Percentiles rank a stretch among this genome's conserved stretches.
Evolutionary conservation across 169 alveolate genomes (phyloP).

Genomic region (Perkinsus olseni): DNA sequence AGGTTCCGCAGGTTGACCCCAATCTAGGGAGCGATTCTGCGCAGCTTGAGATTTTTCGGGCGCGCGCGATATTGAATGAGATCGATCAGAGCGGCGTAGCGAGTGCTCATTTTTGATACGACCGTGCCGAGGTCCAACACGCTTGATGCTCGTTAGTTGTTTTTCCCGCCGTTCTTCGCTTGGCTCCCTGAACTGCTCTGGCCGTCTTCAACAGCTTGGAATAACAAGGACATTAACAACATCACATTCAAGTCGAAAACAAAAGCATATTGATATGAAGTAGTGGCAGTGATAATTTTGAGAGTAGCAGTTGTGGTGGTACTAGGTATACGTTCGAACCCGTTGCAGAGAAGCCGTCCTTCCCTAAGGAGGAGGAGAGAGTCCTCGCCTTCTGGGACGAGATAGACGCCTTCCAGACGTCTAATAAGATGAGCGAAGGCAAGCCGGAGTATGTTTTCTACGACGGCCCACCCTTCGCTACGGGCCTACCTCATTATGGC

Average conservation of each 20-base stretch:
- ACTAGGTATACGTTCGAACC: constrained; percentile 14
- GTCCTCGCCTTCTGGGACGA: constrained; percentile 67
- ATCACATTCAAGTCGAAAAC: not conserved
- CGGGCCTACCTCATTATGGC: constrained; percentile 99
- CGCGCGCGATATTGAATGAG: not conserved
- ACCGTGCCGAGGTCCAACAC: not conserved
- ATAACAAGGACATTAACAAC: not conserved
- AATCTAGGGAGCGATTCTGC: no score
- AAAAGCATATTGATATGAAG: not conserved
- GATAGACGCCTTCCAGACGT: constrained; percentile 62
- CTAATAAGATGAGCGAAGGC: constrained; percentile 45
- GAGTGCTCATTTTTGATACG: not conserved
- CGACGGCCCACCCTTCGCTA: constrained; percentile 99
- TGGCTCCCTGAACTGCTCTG: not conserved
- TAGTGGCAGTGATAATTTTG: not conserved
- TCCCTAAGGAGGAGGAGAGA: constrained; percentile 77
- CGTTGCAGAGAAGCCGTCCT: constrained; percentile 68
- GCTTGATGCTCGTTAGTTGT: not conserved
- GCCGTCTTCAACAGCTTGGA: not conserved
- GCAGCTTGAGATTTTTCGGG: not conserved
- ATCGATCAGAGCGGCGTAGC: not conserved
- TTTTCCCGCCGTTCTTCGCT: not conserved
- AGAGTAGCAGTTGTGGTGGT: not conserved
- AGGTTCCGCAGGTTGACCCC: no score
- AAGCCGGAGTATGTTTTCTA: constrained; percentile 86